Conservation (phyloP, 2,329 filamentous ascomycete species). For the Alternaria panax region DNA sequence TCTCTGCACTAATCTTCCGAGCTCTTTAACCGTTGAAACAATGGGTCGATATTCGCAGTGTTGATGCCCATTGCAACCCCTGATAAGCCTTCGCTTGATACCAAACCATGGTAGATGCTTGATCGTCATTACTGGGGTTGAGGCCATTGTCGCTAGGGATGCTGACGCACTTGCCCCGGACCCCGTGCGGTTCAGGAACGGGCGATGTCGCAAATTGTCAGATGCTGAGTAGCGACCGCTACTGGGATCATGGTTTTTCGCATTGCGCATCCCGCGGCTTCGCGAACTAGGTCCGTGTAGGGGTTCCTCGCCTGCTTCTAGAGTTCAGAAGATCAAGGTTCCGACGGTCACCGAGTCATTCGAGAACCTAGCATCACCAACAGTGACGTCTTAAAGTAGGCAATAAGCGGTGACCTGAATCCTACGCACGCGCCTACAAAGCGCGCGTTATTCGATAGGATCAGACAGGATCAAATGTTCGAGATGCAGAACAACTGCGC, state of each 20-base stretch:
- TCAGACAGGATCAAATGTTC: conserved; percentile 13
- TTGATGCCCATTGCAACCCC: conserved; percentile 15
- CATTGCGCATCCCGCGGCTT: conserved; percentile 15
- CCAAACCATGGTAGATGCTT: conserved; percentile 21
- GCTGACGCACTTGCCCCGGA: conserved; percentile 9
- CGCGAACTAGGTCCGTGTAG: conserved; percentile 8
- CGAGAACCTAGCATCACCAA: conserved; percentile 1
- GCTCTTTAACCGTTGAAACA: conserved; percentile 14
- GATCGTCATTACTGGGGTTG: conserved; percentile 17
- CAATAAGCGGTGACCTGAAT: conserved; percentile 12
- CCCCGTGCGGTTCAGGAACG: conserved; percentile 11
- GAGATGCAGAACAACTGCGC: conserved; percentile 17
- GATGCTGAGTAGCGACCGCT: conserved; percentile 12
- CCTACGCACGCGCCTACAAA: conserved; percentile 30
- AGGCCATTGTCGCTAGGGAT: conserved; percentile 1
- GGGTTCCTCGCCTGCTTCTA: conserved; percentile 12
- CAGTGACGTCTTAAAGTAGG: conserved; percentile 11
- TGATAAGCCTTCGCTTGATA: conserved; percentile 9
- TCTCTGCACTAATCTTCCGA: conserved; percentile 4
- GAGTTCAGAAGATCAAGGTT: conserved; percentile 21
- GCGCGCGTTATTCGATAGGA: conserved; percentile 32
- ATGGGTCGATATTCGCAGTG: conserved; percentile 7
- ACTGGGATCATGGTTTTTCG: conserved; percentile 16
- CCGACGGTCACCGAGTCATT: conserved; percentile 33
- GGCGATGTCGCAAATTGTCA: conserved; percentile 12